Conservation (phyloP, 768 basidiomycete genomes). For the Cystofilobasidium macerans region DNA sequence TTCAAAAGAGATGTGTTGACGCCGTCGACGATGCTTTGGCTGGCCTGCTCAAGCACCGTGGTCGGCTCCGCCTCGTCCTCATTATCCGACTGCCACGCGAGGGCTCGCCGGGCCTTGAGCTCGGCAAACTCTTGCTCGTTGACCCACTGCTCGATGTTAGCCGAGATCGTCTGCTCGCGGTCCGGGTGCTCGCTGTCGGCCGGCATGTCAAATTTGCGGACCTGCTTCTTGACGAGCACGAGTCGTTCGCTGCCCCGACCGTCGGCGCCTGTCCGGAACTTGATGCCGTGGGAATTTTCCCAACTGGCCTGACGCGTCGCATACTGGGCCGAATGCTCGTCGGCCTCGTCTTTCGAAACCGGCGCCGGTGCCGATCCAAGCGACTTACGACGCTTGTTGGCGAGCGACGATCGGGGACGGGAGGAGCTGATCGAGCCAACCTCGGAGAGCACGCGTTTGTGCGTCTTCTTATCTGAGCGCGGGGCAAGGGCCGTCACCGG, state of each 20-base stretch:
- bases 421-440: conserved; percentile 14
- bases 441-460: conserved; percentile 20
- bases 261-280: conserved; percentile 10
- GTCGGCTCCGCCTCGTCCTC: background rate
- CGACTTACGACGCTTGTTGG: conserved; percentile 14
- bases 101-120: conserved; percentile 17
- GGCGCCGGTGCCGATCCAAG: background rate
- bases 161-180: conserved; percentile 12
- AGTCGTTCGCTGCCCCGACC: conserved; percentile 15
- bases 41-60: background rate
- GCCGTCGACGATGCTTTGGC: background rate
- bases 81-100: conserved; percentile 25
- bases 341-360: conserved; percentile 2
- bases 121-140: conserved; percentile 15
- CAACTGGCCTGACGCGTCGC: background rate
- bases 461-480: conserved; percentile 3
- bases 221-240: conserved; percentile 24
- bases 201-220: conserved; percentile 22
- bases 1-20: conserved; percentile 5
- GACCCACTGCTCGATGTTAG: conserved; percentile 19
- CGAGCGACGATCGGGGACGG: background rate
- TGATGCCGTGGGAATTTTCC: conserved; percentile 18
- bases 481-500: conserved; percentile 2
- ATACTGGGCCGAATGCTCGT: background rate
- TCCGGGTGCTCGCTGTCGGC: conserved; percentile 16